Percentiles rank a stretch among this genome's conserved stretches.
Conservation (phyloP, 768 basidiomycete genomes). For the Pleurotus djamor region DNA sequence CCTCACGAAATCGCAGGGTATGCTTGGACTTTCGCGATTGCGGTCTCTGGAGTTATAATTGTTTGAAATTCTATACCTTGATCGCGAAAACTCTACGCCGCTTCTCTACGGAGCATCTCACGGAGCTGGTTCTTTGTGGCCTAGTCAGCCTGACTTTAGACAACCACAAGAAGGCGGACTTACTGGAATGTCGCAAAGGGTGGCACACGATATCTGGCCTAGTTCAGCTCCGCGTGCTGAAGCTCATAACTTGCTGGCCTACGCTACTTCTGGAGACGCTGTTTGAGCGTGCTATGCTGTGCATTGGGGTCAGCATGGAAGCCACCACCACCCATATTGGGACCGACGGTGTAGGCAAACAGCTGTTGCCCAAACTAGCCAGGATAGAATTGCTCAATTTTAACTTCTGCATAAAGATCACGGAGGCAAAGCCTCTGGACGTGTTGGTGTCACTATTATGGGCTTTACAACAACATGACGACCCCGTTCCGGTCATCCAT, state of each 20-base stretch:
- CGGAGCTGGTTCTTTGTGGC: too few relatives aligned
- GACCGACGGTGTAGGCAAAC: neutral
- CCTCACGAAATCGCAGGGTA: too few relatives aligned
- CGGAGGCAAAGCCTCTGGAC: neutral
- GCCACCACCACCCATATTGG: neutral
- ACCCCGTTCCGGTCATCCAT: neutral
- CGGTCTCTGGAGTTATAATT: too few relatives aligned
- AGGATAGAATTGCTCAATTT: neutral
- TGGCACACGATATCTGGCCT: neutral
- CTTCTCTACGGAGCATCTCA: too few relatives aligned
- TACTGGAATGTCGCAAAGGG: too few relatives aligned
- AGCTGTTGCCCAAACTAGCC: neutral
- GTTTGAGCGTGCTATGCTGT: neutral
- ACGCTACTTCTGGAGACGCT: neutral
- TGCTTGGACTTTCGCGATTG: too few relatives aligned
- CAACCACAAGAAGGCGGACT: too few relatives aligned
- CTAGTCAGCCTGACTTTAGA: too few relatives aligned
- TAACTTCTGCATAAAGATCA: neutral
- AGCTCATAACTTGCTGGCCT: neutral
- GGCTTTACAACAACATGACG: neutral
- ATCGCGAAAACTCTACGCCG: too few relatives aligned
- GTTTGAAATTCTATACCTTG: too few relatives aligned
- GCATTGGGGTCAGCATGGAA: neutral
- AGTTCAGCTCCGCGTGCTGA: neutral
- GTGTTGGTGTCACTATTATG: neutral